Evolutionary conservation across 352 stramenopile species (phyloP), one percentile per base, ranked within the genome.

Genomic region (Phytophthora capsici): DNA sequence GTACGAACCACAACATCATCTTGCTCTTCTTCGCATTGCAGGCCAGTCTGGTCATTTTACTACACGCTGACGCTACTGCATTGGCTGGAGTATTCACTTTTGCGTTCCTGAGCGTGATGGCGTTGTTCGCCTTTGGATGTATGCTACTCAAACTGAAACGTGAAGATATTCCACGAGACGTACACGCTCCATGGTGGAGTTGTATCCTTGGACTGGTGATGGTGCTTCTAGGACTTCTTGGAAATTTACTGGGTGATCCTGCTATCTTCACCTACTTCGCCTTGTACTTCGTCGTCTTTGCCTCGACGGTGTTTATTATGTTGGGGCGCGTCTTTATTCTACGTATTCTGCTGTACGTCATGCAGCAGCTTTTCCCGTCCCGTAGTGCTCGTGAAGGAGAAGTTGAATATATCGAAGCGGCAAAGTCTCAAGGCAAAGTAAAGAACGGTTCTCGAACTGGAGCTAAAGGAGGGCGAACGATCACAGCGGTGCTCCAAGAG

Each of bases 121-220:
- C 79, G 19, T 80, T 98, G 22, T 98, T 98, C 49, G 90, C 89
- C 5, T 84, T 94, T 55, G 92, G 92, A 6, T 97, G 89, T 63
- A 96, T 98, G 63, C 40, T 97, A 30, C 86, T 98, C 36, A 98
- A 98, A 67, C 72, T 97, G 47, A 98, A 98, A 73, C 78, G 93
- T 19, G 89, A 94, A 68, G 80, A 89, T 22, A 93, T 98, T 36
- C 91, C 91, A 8, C 78, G 93, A n/a, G 86, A 96, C 26, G 82
- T 96, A 17, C 75, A 87, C 34, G 89, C 90, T 17, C 83, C 86
- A 23, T 97, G 91, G 87, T 86, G 88, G 78, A 85, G 77, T 61
- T 91, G 82, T 66, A 79, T 91, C 61, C 80, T 90, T 34, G 85
- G 85, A n/a, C 54, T 90, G n/a, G 43, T 82, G 9, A 88, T 91